Evolutionary conservation across 208 protist genomes (phyloP), one percentile per base, ranked within the genome.

Genomic region (Zelonia costaricensis): DNA sequence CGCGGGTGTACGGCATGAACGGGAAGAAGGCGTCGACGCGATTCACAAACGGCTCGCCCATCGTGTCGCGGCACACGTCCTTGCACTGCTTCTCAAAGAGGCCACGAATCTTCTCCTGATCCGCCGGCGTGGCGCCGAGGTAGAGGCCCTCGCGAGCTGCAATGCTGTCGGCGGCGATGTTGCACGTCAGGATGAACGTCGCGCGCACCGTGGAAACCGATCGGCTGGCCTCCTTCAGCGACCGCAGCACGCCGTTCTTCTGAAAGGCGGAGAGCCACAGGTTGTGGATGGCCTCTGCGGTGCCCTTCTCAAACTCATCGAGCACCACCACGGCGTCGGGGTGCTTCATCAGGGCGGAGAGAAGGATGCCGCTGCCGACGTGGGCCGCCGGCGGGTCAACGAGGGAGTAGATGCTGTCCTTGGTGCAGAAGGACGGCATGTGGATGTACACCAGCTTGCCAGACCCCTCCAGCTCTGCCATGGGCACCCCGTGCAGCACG

Each of bases 191-290:
- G 27, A 95, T 80, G 64, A 95, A 95, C 7, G 82, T 93, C 0
- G 81, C 74, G 35, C 76, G 57, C 51, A 82, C 82, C 18, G 86
- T 95, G 5, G 83, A 91, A 15, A 95, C 77, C 13, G 70, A 86
- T 16, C 86, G 81, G 16, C 69, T 75, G 0, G 82, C 76, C 20
- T 91, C 67, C 64, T 95, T 95, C 40, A 93, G 59, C 15, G 89
- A 95, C 30, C 86, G 89, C 40, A 95, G 74, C 46, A 76, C 82
- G 18, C 89, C 89, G 47, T 91, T 77, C 60, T 92, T 92, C 64
- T 92, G 86, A 72, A 95, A 95, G 1, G 89, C 89, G 2, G 89
- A 93, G 4, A 95, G 78, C 86, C 85, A 95, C 46, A 95, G 48
- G 54, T 95, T 84, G 56, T 95, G 81, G 46, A 95, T 81, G 0